Evolutionary conservation across 352 stramenopile genomes (phyloP).

Genomic region (Phytophthora nicotianae): DNA sequence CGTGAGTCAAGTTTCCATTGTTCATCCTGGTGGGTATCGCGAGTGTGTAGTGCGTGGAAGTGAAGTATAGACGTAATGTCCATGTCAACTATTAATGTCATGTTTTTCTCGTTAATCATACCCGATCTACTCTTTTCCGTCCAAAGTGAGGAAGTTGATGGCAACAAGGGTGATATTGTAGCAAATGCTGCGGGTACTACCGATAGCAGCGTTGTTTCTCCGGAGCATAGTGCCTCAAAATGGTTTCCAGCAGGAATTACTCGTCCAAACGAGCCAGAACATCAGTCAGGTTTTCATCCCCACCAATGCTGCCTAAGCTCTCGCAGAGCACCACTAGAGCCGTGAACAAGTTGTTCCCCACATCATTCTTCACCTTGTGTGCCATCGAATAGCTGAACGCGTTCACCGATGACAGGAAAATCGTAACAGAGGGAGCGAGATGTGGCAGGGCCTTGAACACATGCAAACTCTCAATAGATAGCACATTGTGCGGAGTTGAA

Average conservation of each 20-base stretch:
- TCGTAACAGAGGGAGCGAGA: constrained; percentile 46
- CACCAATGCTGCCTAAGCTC: constrained; percentile 27
- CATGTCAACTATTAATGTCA: no score
- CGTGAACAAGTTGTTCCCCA: constrained; percentile 43
- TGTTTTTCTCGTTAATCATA: no score
- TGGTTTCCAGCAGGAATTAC: constrained; percentile 2
- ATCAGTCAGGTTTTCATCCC: constrained; percentile 30
- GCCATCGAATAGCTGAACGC: constrained; percentile 71
- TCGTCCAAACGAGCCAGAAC: constrained; percentile 27
- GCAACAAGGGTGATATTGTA: no score
- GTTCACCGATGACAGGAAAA: constrained; percentile 53
- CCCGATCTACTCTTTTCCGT: no score
- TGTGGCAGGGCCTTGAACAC: constrained; percentile 63
- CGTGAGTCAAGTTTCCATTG: no score
- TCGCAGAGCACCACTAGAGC: constrained; percentile 36
- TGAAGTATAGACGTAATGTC: no score
- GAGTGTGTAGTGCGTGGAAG: no score
- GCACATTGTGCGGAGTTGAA: constrained; percentile 9
- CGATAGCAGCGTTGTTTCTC: background rate
- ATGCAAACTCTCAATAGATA: constrained; percentile 52
- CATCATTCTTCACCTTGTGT: constrained; percentile 43
- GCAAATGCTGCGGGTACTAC: background rate
- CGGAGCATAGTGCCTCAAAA: background rate
- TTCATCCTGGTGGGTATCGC: no score
- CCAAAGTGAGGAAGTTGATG: no score